Base-by-base conservation (phyloP, 2,329 filamentous ascomycete genomes). In the Tolypocladium tropicale region DNA sequence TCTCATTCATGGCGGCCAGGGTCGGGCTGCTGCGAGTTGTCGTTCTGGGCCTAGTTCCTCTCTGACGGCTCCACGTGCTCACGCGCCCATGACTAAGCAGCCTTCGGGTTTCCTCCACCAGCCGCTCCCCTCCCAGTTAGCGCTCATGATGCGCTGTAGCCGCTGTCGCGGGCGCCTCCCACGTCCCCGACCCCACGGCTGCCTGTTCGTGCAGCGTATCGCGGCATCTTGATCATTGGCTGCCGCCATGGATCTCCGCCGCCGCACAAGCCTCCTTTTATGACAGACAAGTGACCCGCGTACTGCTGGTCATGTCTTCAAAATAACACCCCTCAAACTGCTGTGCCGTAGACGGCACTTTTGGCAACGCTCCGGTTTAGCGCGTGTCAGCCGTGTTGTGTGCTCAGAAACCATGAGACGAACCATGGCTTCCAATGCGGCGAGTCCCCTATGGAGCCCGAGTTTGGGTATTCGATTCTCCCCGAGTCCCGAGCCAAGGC, bases 81-180 rank as follows among this genome's bases (percentile, higher is more conserved):
- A 62, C 65, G 67, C 62, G 67, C 57, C 12, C 52, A 61, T 74
- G 70, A 74, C 69, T 74, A 69, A 74, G 67, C 63, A 32, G 7
- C 36, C n/a, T n/a, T n/a, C n/a, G n/a, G n/a, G n/a, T 6, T 10
- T 14, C 7, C 11, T 10, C 7, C 39, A 10, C 9, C 39, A 39
- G 14, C 14, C 7, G 43, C 14, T 30, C 25, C 7, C 4, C 48
- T 18, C 12, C 10, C 34, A 28, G 23, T 52, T 28, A 52, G 50
- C 49, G 49, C 49, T 21, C 10, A 11, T 43, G 41, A 43, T 46
- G 28, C 55, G 14, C 23, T 46, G 21, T 21, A 41, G 21, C n/a
- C n/a, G 21, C 21, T 46, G 43, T 46, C 23, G 43, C 43, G 23
- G 18, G 28, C 10, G 3, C 12, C 23, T 46, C 41, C 41, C 21